Evolutionary conservation across 2,329 filamentous ascomycete genomes (phyloP), one percentile per base, ranked within the genome.

Genomic region (Atkinsonella hypoxylon): DNA sequence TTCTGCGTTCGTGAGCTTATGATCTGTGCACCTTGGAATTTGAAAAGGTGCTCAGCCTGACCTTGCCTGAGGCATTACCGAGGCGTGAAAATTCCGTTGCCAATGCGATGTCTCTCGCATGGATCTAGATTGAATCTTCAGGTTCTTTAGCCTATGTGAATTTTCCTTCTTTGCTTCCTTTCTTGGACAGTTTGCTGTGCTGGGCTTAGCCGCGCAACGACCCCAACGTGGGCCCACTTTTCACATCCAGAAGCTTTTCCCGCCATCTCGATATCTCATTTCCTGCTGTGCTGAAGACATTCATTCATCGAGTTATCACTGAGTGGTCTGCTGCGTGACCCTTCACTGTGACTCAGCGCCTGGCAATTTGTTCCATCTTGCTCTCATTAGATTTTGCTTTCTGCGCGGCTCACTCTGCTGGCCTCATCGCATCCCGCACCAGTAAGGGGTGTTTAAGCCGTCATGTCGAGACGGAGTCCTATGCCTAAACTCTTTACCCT

Each of bases 151-250:
- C 22, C 6, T 26, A 26, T 26, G 22, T 26, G 22, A 6, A 4
- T 26, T 26, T 26, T 26, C 10, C 32, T 36, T 36, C 10, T 12
- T 11, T 36, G 32, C 3, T 36, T 15, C 12, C 18, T 15, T 38
- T n/a, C 20, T 13, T 26, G 18, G 20, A 11, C 34, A n/a, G 31
- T 15, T 17, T n/a, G 30, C 18, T 18, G 22, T 38, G 22, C 42
- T 44, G n/a, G 26, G 12, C 32, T n/a, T 12, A 38, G 39, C 30
- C 9, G 42, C 40, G 39, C 12, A 15, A 17, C 12, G 22, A 30
- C 17, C 32, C 47, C 47, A 31, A 18, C 39, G 40, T 20, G 20
- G 47, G 38, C 32, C 47, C 47, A 45, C 47, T 49, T 49, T 49
- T 32, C 31, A 49, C 47, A 34, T 39, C 40, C 20, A 39, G n/a